phyloP scores from a whole-genome alignment of 106 monocot species.

The Phalaenopsis equestris region DNA sequence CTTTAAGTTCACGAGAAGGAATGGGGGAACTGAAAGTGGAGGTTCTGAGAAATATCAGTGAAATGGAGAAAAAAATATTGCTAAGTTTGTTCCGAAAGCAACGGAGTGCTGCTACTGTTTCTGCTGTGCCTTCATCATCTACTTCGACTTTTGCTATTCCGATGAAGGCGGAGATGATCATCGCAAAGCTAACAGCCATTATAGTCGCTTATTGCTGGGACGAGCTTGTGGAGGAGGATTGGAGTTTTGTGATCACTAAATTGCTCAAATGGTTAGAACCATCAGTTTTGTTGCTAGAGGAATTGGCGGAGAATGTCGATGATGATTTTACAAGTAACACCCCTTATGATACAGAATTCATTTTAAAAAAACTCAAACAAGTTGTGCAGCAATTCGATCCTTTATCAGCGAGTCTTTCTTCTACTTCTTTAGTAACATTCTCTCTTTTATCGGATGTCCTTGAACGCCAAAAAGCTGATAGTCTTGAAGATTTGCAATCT shows the following conservation, averaged over 20 bases:
- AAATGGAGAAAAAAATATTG: conserved; percentile 39
- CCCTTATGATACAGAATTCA: conserved; percentile 15
- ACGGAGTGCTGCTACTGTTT: conserved; percentile 7
- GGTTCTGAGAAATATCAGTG: conserved; percentile 25
- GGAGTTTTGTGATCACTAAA: conserved; percentile 57
- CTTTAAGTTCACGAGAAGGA: conserved; percentile 34
- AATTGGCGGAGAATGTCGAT: conserved; percentile 66
- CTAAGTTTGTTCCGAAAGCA: conserved; percentile 70
- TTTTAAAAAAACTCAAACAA: conserved; percentile 39
- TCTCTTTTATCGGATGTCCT: conserved; percentile 31
- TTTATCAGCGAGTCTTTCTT: conserved; percentile 33
- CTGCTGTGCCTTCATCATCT: conserved; percentile 7
- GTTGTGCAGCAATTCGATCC: conserved; percentile 42
- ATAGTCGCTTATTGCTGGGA: conserved; percentile 82
- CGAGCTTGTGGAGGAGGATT: conserved; percentile 76
- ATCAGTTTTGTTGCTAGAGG: conserved; percentile 73
- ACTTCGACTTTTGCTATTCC: conserved; percentile 9
- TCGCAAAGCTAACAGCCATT: conserved; percentile 59
- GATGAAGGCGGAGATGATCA: conserved; percentile 27
- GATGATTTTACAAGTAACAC: conserved; percentile 24
- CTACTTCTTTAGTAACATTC: conserved; percentile 44
- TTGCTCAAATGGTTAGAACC: conserved; percentile 49
- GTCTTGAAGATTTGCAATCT: conserved; percentile 13
- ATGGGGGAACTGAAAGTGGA: conserved; percentile 28
- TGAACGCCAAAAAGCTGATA: conserved; percentile 29